phyloP scores from a whole-genome alignment of 495 filamentous ascomycete genomes.

The Thermothielavioides terrestris region DNA sequence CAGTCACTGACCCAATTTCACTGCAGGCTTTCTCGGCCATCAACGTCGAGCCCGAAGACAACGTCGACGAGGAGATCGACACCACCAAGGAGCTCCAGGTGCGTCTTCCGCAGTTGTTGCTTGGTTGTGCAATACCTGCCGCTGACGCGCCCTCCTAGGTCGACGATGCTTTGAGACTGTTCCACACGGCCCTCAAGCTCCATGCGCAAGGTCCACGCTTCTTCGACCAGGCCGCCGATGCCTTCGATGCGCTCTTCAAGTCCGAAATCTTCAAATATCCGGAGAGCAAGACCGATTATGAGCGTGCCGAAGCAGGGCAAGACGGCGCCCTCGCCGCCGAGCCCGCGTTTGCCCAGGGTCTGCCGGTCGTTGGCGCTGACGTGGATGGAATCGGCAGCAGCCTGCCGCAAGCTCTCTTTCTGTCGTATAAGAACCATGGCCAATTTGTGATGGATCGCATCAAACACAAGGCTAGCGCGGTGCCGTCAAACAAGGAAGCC shows the following conservation, averaged over 20 bases:
- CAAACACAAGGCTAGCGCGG: slow-evolving; percentile 36
- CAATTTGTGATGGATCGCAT: slow-evolving; percentile 77
- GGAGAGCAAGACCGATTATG: slow-evolving; percentile 72
- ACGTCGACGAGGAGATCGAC: slow-evolving; percentile 82
- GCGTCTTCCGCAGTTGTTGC: neutral
- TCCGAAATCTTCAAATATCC: slow-evolving; percentile 92
- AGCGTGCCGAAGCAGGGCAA: slow-evolving; percentile 54
- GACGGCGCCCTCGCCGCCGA: slow-evolving; percentile 35
- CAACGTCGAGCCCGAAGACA: slow-evolving; percentile 88
- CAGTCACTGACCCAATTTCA: neutral
- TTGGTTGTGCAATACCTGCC: neutral
- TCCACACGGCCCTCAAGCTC: slow-evolving; percentile 83
- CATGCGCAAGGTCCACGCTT: slow-evolving; percentile 76
- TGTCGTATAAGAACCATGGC: slow-evolving; percentile 92
- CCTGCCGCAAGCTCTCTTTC: slow-evolving; percentile 78
- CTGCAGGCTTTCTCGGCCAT: slow-evolving; percentile 63
- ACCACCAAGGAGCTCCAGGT: slow-evolving; percentile 86
- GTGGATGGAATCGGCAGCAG: slow-evolving; percentile 68
- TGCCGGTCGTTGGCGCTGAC: slow-evolving; percentile 37
- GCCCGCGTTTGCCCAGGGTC: slow-evolving; percentile 27
- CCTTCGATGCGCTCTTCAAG: slow-evolving; percentile 75
- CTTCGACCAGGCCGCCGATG: slow-evolving; percentile 67
- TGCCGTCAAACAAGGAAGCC: slow-evolving; percentile 18
- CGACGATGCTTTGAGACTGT: slow-evolving; percentile 93
- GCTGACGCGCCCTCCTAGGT: slow-evolving; percentile 43